Evolutionary conservation across 2,329 filamentous ascomycete genomes (phyloP), one percentile per base, ranked within the genome.

Genomic region (Penicillium sp.): DNA sequence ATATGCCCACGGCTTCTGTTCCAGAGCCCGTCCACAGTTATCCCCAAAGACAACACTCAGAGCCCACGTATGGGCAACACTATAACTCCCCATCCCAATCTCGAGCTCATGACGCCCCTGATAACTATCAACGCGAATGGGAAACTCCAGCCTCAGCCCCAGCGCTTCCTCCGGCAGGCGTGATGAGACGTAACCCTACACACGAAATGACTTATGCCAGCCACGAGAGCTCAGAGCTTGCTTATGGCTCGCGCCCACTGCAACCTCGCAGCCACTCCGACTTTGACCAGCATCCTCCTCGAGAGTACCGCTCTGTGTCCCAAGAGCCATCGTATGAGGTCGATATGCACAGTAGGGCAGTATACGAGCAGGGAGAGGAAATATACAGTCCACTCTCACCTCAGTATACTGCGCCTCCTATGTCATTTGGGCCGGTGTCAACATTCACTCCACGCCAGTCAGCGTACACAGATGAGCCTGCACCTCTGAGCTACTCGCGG

Each of bases 21-120:
- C 78, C 79, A 60, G 80, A 81, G 12, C 81, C 84, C 41, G 85
- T 27, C 15, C 82, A 90, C 58, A 82, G 90, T 40, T 90, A 92
- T 11, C 75, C 95, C 26, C 90, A 90, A 1, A 86, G 85, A 6
- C 46, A 49, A 6, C 89, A 93, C 69, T 88, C 90, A 37, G 73
- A 61, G 81, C 82, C 44, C 78, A 37, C 60, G 53, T 69, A 82
- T 60, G 80, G 84, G 61, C 69, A 78, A 43, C 75, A 73, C 41
- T 59, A 65, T 48, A 63, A 60, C 4, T 65, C 75, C 57, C 64
- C 65, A 4, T 51, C 56, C 6, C 53, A 57, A 40, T 59, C 44
- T 23, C 53, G 50, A 63, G 64, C 53, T 20, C 69, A 74, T 49
- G 71, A 73, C 22, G 64, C 63, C n/a, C 60, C 65, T 1, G 70